Evolutionary conservation across 768 basidiomycete genomes (phyloP).

Genomic region (Termitomyces sp.): DNA sequence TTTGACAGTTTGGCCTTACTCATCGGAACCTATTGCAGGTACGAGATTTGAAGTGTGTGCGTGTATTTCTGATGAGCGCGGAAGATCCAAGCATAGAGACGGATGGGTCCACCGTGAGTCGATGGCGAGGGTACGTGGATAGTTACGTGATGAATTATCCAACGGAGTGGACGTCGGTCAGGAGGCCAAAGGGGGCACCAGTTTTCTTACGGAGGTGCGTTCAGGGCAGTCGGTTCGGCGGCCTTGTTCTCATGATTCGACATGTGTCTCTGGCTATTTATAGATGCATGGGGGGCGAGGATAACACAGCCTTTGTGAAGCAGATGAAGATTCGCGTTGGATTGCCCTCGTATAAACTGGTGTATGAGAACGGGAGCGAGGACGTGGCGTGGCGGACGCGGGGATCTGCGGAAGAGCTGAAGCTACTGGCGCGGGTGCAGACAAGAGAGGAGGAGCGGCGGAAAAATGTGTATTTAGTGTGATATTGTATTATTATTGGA

Average conservation of each 20-base stretch:
- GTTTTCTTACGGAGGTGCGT: conserved; percentile 57
- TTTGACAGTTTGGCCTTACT: conserved; percentile 5
- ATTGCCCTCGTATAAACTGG: conserved; percentile 57
- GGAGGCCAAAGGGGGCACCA: conserved; percentile 28
- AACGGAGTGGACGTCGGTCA: conserved; percentile 61
- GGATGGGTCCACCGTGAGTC: conserved; percentile 40
- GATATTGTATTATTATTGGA: conserved; percentile 2
- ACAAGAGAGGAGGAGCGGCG: conserved; percentile 52
- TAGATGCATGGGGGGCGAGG: conserved; percentile 44
- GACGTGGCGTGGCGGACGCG: conserved; percentile 43
- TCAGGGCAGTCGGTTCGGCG: conserved; percentile 8
- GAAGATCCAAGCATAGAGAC: conserved; percentile 64
- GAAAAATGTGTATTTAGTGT: conserved; percentile 26
- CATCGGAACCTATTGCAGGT: conserved; percentile 36
- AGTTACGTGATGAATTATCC: conserved; percentile 66
- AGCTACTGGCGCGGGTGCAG: conserved; percentile 31
- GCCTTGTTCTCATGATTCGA: conserved; percentile 20
- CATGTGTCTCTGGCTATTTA: conserved; percentile 32
- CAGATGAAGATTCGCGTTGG: conserved; percentile 50
- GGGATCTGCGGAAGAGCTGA: conserved; percentile 25
- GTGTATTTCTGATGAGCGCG: conserved; percentile 52
- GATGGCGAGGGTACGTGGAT: conserved; percentile 74
- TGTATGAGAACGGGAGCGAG: conserved; percentile 65
- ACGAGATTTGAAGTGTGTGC: conserved; percentile 46
- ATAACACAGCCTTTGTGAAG: conserved; percentile 35